Base-by-base conservation (phyloP, 495 filamentous ascomycete genomes). In the Aspergillus sclerotiicarbonarius region DNA sequence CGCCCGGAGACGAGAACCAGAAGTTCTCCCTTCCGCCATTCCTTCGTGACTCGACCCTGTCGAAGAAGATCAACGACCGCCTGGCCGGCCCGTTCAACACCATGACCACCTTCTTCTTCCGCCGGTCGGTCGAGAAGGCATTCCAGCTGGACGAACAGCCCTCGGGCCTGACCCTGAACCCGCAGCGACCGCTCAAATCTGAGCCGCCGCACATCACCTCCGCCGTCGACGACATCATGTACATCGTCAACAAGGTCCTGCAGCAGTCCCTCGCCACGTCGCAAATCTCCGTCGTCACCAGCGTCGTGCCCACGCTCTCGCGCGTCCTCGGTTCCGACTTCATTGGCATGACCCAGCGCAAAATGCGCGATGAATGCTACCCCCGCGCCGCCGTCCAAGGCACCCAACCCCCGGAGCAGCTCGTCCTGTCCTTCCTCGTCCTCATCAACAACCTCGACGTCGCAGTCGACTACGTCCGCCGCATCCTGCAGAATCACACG, bases 91-190 rank as follows among this genome's bases (percentile, higher is more conserved):
- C 94, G 0, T 97, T 96, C 77, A 92, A 92, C 62, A 72, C 77
- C 41, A 88, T 98, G 82, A 91, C 90, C 6, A 92, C 87, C 20
- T 98, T 98, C 78, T 97, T 96, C 84, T 89, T 96, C 76, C 89
- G 94, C 8, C 85, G 94, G 47, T 95, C 91, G 15, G 91, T 98
- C 12, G 94, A 98, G 64, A 96, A 94, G 68, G 91, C 94, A 4
- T 98, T 98, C 72, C 94, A 98, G 71, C 79, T 98, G n/a, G 95
- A 98, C 68, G 95, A 98, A 72, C 82, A 85, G n/a, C 93, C 94
- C 0, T 76, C 80, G 0, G 90, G 89, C 43, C 77, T 97, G 30
- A 87, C 87, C 4, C 74, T 98, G 33, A 90, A 87, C 63, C 80
- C 82, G 15, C 85, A 79, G 53, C 88, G 80, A 54, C 71, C 86